These are phyloP conservation scores for Quercus suber DNA, from an alignment of 306 rosid genomes.

Conservation along the genomic window DNA sequence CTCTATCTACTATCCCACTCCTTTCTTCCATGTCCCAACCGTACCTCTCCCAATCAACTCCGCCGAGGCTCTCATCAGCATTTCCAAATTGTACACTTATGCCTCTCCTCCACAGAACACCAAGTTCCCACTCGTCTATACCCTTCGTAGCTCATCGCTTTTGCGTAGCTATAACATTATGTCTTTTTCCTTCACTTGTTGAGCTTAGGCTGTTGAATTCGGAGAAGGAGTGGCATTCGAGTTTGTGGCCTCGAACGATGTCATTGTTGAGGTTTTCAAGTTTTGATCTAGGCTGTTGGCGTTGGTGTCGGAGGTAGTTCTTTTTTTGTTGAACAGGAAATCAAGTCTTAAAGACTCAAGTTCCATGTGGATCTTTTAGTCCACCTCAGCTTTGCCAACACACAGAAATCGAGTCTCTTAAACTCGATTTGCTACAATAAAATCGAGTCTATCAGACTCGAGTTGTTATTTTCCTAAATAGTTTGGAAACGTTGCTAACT, in stretches of 20 bases:
- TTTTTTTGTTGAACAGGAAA: not conserved
- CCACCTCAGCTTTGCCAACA: too few species aligned
- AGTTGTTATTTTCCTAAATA: too few species aligned
- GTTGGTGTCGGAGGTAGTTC: too few species aligned
- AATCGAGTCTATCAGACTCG: too few species aligned
- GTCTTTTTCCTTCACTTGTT: not conserved
- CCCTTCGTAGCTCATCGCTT: slow-evolving; percentile 22
- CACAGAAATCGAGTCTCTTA: too few species aligned
- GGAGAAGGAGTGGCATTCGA: not conserved
- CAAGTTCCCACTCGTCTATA: slow-evolving; percentile 54
- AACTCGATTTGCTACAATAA: too few species aligned
- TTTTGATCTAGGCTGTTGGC: not conserved
- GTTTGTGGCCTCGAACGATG: not conserved
- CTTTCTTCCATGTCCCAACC: slow-evolving; percentile 39
- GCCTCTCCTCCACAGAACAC: slow-evolving; percentile 68
- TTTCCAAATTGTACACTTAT: slow-evolving; percentile 59
- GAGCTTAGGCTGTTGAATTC: not conserved
- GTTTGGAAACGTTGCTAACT: too few species aligned
- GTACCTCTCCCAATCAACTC: slow-evolving; percentile 82
- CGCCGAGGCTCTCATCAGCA: slow-evolving; percentile 81
- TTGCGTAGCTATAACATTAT: slow-evolving; percentile 28
- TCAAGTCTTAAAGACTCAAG: too few species aligned
- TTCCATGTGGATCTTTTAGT: too few species aligned
- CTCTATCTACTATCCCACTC: rapidly evolving
- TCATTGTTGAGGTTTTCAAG: slow-evolving; percentile 5